A percentile compares a stretch with the other conserved stretches of the same genome.
phyloP scores from a whole-genome alignment of 305 asterid species.

The Solanum hybrid region DNA sequence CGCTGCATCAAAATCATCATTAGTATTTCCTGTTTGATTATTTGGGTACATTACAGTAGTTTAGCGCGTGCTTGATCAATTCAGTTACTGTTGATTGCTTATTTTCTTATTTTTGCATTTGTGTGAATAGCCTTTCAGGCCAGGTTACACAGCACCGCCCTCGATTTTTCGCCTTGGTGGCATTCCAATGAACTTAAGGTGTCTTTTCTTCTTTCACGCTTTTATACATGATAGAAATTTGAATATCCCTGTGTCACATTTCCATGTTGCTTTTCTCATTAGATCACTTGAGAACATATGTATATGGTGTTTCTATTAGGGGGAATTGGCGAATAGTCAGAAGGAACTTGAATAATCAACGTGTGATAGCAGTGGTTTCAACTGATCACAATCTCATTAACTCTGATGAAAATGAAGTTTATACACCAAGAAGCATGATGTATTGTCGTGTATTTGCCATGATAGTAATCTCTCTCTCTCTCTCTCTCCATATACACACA shows the following conservation, averaged over 20 bases:
- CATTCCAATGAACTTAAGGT: constrained; percentile 84
- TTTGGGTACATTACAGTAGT: not conserved
- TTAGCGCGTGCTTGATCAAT: not conserved
- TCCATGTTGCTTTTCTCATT: not conserved
- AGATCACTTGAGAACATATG: not conserved
- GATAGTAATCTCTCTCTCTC: constrained; percentile 39
- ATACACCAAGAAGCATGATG: constrained; percentile 58
- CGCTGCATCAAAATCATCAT: not conserved
- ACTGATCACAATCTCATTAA: constrained; percentile 46
- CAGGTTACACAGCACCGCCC: constrained; percentile 94
- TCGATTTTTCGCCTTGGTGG: constrained; percentile 74
- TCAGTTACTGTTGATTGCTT: not conserved
- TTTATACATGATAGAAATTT: not conserved
- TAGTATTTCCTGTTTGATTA: not conserved
- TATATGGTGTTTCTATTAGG: constrained; percentile 28
- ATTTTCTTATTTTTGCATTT: not conserved
- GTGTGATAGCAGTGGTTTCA: constrained; percentile 69
- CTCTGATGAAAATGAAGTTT: constrained; percentile 43
- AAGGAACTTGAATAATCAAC: constrained; percentile 63
- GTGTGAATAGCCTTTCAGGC: constrained; percentile 63
- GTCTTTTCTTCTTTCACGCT: not conserved
- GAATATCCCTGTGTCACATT: not conserved
- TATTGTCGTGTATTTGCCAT: constrained; percentile 71
- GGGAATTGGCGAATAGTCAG: constrained; percentile 90
- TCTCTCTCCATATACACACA: not conserved